A percentile compares a stretch with the other conserved stretches of the same genome.
phyloP scores from a whole-genome alignment of 2,329 filamentous ascomycete genomes.

The Fusarium incarnatum region DNA sequence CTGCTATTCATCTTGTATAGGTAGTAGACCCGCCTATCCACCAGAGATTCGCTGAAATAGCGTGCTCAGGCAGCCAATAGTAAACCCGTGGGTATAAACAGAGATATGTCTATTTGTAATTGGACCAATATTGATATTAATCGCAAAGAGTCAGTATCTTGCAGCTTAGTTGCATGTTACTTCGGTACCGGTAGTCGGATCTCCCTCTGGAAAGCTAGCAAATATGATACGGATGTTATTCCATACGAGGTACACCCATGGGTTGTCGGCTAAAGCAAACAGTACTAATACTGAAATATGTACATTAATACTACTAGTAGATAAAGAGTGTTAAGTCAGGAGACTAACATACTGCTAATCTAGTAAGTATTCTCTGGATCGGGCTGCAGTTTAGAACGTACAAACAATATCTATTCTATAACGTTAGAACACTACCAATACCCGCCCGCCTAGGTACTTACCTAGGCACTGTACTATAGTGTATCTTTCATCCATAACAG shows the following conservation, averaged over 20 bases:
- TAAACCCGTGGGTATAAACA: not conserved
- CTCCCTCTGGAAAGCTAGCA: not conserved
- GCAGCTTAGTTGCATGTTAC: not conserved
- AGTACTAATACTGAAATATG: not conserved
- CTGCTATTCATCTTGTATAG: not conserved
- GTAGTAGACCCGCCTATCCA: not conserved
- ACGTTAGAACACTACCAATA: not conserved
- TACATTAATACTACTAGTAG: not conserved
- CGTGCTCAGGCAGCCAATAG: not conserved
- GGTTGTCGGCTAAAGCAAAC: no score
- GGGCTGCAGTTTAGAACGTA: not conserved
- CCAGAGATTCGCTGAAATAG: constrained; percentile 11
- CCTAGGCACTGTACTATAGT: not conserved
- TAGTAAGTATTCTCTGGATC: not conserved
- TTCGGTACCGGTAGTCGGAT: not conserved
- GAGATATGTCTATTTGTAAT: constrained; percentile 3
- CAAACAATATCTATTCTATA: not conserved
- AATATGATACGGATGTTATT: not conserved
- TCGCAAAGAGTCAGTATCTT: not conserved
- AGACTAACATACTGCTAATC: no score
- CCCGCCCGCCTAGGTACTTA: no score
- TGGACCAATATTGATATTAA: not conserved
- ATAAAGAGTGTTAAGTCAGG: no score
- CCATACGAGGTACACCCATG: not conserved
- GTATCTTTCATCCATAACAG: not conserved